phyloP scores from a whole-genome alignment of 495 filamentous ascomycete genomes.

The Aspergillus kassunensis region DNA sequence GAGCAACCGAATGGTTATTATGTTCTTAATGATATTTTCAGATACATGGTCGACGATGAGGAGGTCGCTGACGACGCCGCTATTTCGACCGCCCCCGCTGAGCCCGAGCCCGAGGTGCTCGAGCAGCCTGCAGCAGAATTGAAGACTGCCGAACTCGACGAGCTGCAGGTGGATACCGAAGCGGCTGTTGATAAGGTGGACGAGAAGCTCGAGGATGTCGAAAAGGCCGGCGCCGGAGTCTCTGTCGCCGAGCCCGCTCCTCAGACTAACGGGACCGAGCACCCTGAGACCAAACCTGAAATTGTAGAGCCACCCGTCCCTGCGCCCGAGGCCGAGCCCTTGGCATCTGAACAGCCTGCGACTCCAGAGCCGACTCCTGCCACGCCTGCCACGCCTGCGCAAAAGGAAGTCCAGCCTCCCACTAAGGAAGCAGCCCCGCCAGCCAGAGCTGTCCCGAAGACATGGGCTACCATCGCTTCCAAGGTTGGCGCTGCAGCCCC shows the following conservation, averaged over 20 bases:
- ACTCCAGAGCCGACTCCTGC: constrained; percentile 49
- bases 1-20: constrained; percentile 97
- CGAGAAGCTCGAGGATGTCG: constrained; percentile 51
- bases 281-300: constrained; percentile 23
- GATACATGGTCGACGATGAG: constrained; percentile 78
- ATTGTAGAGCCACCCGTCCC: background rate
- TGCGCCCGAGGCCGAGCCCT: constrained; percentile 27
- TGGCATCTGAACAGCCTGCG: constrained; percentile 49
- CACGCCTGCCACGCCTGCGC: constrained; percentile 32
- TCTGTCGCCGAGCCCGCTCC: constrained; percentile 30
- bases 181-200: constrained; percentile 50
- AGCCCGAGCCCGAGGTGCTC: constrained; percentile 19
- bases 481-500: constrained; percentile 40
- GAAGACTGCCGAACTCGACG: constrained; percentile 23
- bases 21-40: constrained; percentile 95
- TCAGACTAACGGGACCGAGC: constrained; percentile 41
- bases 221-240: constrained; percentile 29
- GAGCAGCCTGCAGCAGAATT: constrained; percentile 14
- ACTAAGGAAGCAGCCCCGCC: constrained; percentile 45
- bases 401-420: constrained; percentile 46
- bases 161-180: constrained; percentile 32
- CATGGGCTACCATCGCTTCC: constrained; percentile 82
- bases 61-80: constrained; percentile 58
- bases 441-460: constrained; percentile 61
- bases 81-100: constrained; percentile 25